Evolutionary conservation across 1,139 yeast genomes (phyloP), one percentile per base, ranked within the genome.

Genomic region (Taphrina betulina): DNA sequence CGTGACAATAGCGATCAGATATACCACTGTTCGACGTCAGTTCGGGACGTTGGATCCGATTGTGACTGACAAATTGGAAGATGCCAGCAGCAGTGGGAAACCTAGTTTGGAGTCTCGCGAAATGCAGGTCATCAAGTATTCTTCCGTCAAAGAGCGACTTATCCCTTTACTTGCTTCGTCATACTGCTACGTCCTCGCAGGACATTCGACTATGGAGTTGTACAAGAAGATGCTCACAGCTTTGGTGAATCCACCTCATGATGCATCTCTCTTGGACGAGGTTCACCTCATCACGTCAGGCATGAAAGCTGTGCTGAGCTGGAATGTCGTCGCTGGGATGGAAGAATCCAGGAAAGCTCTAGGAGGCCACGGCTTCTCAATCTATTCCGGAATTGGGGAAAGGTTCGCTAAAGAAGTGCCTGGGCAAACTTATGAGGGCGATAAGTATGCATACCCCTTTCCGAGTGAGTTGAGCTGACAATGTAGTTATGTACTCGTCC

Each of bases 21-120:
- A 88, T 69, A 90, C 95, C 28, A 85, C 89, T 60, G 94, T 88
- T 43, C 81, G 96, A 73, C 81, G 92, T 67, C 96, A 89, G 71
- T 89, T 89, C 71, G 26, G 23, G 26, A 79, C 83, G 20, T 22
- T 28, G 7, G 46, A 31, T 1, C 54, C 54, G 2, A 16, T 23
- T 3, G 33, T 31, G 19, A 50, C 54, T 10, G 51, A 52, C 38
- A 42, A 42, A 28, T 26, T 44, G n/a, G 57, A 53, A 29, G 53
- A 53, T 16, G 52, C 40, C 22, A 28, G 24, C 12, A 16, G 37
- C 1, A 45, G 34, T 20, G 24, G 34, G 36, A 1, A n/a, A 14
- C n/a, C n/a, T n/a, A 2, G 19, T 14, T 16, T n/a, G 12, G 31
- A 26, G 31, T 7, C 10, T 7, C 10, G 22, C 16, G 54, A 50